phyloP scores from a whole-genome alignment of 768 basidiomycete species.

The Tulasnella sp. region DNA sequence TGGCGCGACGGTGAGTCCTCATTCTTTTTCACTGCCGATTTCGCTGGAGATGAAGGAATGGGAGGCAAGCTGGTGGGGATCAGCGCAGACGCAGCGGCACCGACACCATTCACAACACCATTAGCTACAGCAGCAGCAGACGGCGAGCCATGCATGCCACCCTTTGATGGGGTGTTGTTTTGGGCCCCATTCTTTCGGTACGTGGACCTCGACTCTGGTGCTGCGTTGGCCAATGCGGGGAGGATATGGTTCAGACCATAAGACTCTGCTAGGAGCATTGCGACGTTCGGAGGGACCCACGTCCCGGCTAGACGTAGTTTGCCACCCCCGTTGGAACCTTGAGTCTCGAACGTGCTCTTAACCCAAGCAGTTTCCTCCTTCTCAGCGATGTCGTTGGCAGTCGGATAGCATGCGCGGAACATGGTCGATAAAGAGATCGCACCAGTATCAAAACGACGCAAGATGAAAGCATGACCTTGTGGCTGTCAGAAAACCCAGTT shows the following conservation, averaged over 20 bases:
- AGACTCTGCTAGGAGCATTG: conserved; percentile 52
- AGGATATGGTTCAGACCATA: conserved; percentile 58
- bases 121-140: neutral
- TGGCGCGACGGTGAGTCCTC: conserved; percentile 39
- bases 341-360: conserved; percentile 62
- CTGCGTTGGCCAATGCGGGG: conserved; percentile 53
- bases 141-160: neutral
- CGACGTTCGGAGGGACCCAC: conserved; percentile 65
- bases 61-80: conserved; percentile 12
- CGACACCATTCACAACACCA: no score
- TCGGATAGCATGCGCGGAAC: conserved; percentile 91
- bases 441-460: conserved; percentile 86
- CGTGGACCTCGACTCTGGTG: conserved; percentile 63
- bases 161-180: neutral
- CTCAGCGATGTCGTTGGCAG: conserved; percentile 65
- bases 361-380: conserved; percentile 75
- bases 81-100: neutral
- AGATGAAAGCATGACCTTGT: conserved; percentile 77
- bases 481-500: no score
- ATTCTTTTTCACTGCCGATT: conserved; percentile 46
- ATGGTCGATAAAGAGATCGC: conserved; percentile 90
- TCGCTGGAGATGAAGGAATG: conserved; percentile 16
- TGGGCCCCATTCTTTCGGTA: conserved; percentile 59
- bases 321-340: conserved; percentile 58
- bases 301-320: conserved; percentile 77